These are phyloP conservation scores for Cercophora scortea DNA, from an alignment of 495 filamentous ascomycete genomes.

Conservation along the genomic window DNA sequence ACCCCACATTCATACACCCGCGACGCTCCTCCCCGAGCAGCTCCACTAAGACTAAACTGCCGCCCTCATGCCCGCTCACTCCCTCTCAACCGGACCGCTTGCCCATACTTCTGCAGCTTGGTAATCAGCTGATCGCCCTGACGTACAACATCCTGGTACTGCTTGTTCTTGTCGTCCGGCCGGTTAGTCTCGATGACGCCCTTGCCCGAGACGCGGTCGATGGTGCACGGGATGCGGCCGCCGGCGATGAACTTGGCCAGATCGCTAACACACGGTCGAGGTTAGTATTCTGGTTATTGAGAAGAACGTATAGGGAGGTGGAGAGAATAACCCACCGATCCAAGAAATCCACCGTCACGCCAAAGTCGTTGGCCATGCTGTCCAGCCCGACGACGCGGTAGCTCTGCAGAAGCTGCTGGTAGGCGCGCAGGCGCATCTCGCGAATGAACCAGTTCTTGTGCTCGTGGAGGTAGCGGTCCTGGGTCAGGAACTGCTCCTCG, in stretches of 20 bases:
- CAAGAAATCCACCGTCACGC: constrained; percentile 89
- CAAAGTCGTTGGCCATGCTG: constrained; percentile 95
- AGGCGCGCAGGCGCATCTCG: constrained; percentile 92
- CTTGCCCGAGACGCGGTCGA: constrained; percentile 81
- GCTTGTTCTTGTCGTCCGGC: constrained; percentile 97
- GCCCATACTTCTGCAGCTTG: constrained; percentile 97
- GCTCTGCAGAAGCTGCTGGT: constrained; percentile 94
- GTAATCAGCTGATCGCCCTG: constrained; percentile 96
- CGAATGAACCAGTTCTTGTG: constrained; percentile 94
- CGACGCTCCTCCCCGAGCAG: neutral
- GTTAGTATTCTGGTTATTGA: constrained; percentile 1
- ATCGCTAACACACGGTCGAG: constrained; percentile 48
- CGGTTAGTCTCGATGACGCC: constrained; percentile 97
- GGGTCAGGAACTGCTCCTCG: constrained; percentile 86
- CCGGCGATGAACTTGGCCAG: constrained; percentile 95
- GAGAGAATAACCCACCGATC: constrained; percentile 58
- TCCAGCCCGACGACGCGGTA: constrained; percentile 92
- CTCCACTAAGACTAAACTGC: neutral
- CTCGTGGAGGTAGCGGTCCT: constrained; percentile 89
- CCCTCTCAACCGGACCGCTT: constrained; percentile 86
- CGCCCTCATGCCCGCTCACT: constrained; percentile 71
- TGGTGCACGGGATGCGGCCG: constrained; percentile 88
- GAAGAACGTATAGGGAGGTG: too few species aligned
- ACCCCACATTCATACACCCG: neutral
- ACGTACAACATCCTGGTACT: constrained; percentile 94